Conservation (phyloP, 2,329 filamentous ascomycete species). For the Epichloe sp. region DNA sequence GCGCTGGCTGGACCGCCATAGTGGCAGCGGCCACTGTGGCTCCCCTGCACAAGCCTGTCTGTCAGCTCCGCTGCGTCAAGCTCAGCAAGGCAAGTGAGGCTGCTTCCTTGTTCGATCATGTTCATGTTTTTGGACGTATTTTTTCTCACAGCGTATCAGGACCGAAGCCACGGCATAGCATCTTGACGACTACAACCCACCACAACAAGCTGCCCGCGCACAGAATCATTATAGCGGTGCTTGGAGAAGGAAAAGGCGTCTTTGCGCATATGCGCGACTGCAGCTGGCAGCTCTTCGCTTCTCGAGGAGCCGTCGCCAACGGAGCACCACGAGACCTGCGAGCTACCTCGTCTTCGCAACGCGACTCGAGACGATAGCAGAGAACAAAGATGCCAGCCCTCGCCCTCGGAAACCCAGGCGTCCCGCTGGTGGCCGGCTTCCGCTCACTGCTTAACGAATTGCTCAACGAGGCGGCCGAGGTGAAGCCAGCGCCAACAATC, state of each 20-base stretch:
- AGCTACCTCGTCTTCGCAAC: background rate
- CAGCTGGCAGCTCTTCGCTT: background rate
- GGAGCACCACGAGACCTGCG: background rate
- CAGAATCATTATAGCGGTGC: background rate
- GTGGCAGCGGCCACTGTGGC: background rate
- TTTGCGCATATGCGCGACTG: background rate
- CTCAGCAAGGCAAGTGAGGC: background rate
- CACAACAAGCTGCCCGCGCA: background rate
- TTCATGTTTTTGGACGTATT: background rate
- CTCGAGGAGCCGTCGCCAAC: background rate
- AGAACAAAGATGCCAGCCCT: constrained; percentile 37
- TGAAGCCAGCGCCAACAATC: constrained; percentile 47
- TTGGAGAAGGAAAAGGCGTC: background rate
- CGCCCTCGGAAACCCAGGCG: constrained; percentile 30
- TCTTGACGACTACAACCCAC: background rate
- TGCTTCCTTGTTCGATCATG: background rate
- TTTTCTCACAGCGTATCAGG: background rate
- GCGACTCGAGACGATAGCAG: background rate
- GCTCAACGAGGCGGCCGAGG: constrained; percentile 41
- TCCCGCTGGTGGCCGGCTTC: constrained; percentile 41
- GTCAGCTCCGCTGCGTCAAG: background rate
- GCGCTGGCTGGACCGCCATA: background rate
- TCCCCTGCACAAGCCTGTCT: background rate
- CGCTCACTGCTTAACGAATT: constrained; percentile 41
- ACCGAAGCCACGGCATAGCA: background rate